Evolutionary conservation across 345 rosid genomes (phyloP), one percentile per base, ranked within the genome.

Genomic region (Populus nigra): DNA sequence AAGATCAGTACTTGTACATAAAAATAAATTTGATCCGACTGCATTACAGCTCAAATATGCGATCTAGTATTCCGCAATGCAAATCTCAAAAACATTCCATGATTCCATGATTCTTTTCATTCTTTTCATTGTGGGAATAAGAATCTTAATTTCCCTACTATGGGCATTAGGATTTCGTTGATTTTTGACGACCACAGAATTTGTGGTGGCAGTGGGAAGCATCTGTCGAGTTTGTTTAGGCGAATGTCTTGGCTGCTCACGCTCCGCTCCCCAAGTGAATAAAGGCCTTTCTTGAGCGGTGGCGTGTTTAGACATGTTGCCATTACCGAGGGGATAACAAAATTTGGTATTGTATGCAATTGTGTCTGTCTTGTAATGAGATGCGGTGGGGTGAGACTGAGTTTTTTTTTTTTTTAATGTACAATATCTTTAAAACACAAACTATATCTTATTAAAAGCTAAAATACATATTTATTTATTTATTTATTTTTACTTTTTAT

Each of bases 71-170:
- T 33, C 36, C 36, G 5, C 5, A 33, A 33, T 33, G 36, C 36
- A 33, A 33, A 33, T 33, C 69, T 27, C 50, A 17, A 63, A 27
- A 9, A 68, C 31, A 65, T 45, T 45, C 62, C 33, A 2, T 3
- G 13, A 65, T 45, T 45, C 62, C 33, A 2, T 3, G 13, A 68
- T 68, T 13, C 55, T 76, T 33, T 76, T 66, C 49, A 67, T 49
- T 67, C n/a, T n/a, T n/a, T n/a, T n/a, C n/a, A n/a, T n/a, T n/a
- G 66, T 57, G 66, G 75, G 39, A 10, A 5, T 57, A 65, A 20
- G 77, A 74, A 74, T 74, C 70, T 45, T 59, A 59, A 73, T 59
- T 61, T 23, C 35, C 16, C 15, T 35, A 11, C 11, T 72, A 2
- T 70, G 57, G 22, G 38, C 23, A 53, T 9, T 7, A 7, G 3